A percentile compares a stretch with the other conserved stretches of the same genome.
Evolutionary conservation across 2,329 filamentous ascomycete genomes (phyloP).

Genomic region (Huntiella bhutanensis): DNA sequence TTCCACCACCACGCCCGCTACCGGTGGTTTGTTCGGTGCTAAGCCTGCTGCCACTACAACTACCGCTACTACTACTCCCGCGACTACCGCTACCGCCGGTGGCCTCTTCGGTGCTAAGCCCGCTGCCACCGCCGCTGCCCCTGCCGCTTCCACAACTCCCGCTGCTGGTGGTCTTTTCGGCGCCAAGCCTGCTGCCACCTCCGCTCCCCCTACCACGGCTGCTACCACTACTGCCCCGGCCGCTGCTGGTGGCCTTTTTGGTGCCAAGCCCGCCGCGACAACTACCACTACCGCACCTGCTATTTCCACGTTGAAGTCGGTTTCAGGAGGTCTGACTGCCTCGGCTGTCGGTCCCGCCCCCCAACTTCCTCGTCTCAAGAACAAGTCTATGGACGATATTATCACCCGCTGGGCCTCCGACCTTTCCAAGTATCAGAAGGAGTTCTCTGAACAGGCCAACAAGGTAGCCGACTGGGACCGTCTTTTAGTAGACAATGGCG

Average conservation of each 20-base stretch:
- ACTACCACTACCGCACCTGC: slow-evolving; percentile 15
- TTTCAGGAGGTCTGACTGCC: slow-evolving; percentile 34
- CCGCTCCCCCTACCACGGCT: not conserved
- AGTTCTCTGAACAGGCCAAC: slow-evolving; percentile 78
- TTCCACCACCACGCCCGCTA: slow-evolving; percentile 31
- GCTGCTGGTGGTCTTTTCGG: slow-evolving; percentile 10
- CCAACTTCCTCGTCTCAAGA: slow-evolving; percentile 77
- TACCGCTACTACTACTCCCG: slow-evolving; percentile 10
- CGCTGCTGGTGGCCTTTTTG: not conserved
- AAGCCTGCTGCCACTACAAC: slow-evolving; percentile 12
- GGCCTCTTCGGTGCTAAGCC: slow-evolving; percentile 25
- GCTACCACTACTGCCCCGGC: slow-evolving; percentile 6
- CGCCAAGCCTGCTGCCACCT: slow-evolving; percentile 3
- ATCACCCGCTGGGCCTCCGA: slow-evolving; percentile 94
- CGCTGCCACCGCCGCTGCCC: slow-evolving; percentile 18
- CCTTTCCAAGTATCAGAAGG: slow-evolving; percentile 87
- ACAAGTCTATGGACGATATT: slow-evolving; percentile 98
- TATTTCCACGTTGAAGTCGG: slow-evolving; percentile 16
- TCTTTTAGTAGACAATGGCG: slow-evolving; percentile 77
- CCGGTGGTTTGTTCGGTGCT: slow-evolving; percentile 23
- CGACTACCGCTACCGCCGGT: not conserved
- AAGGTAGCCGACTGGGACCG: slow-evolving; percentile 84
- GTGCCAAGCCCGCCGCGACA: slow-evolving; percentile 3
- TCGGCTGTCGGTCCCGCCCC: slow-evolving; percentile 70
- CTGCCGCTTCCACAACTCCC: slow-evolving; percentile 12